Base-by-base conservation (phyloP, 192 early-diverging fungal genomes). In the Obelidium mucronatum region DNA sequence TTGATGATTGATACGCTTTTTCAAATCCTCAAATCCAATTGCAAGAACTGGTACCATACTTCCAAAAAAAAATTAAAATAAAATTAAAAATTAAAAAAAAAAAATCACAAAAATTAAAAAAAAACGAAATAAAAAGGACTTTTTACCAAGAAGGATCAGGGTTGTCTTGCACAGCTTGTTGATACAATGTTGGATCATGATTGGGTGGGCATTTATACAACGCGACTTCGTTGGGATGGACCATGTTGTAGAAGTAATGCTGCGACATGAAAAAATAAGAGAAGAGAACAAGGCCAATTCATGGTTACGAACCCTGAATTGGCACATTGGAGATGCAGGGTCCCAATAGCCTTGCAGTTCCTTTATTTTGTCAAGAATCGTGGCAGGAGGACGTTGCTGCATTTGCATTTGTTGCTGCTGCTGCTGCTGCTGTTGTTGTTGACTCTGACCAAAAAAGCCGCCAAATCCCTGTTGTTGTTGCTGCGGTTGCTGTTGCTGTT, bases 211-310 rank as follows among this genome's bases (percentile, higher is more conserved):
- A 91, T 58, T 84, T 89, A 75, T 98, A 97, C 56, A 89, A 72
- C 40, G 85, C 86, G 22, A 92, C 91, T 82, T 97, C 93, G n/a
- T 82, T 87, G 0, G 96, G 93, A 78, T 95, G 92, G 2, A 94
- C 94, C 78, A 93, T 88, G 75, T 97, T 98, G 81, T 98, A 98
- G 75, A 98, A 97, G 77, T 96, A 98, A 79, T 96, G 93, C 90
- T 92, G 74, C 30, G 8, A 4, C 39, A 0, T 28, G 42, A 24
- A 26, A 44, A 52, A 44, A 19, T 67, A 22, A 15, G 51, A 62
- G 44, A 48, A 15, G 8, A 48, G 44, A 48, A 15, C 19, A 15
- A 6, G 44, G 44, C 19, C 44, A 48, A n/a, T 48, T 6, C 44
- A 48, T 48, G 19, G n/a, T 63, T 11, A 22, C 64, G 37, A 79